A percentile compares a stretch with the other conserved stretches of the same genome.
Evolutionary conservation across 495 filamentous ascomycete genomes (phyloP).

Genomic region (Cairneyella variabilis): DNA sequence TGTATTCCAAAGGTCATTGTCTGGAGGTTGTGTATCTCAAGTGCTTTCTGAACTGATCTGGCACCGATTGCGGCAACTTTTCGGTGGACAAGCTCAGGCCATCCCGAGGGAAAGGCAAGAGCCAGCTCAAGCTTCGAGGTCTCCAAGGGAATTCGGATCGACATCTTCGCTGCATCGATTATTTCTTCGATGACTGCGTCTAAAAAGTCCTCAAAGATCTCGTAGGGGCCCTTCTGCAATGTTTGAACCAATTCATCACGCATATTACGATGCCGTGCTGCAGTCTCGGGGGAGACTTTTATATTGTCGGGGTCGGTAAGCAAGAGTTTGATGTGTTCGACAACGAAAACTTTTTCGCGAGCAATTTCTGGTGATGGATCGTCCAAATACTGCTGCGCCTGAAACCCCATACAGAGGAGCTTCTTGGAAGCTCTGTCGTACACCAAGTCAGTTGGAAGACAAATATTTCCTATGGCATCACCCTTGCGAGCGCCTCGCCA

Average conservation of each 20-base stretch:
- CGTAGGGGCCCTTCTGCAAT: neutral
- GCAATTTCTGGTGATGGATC: neutral
- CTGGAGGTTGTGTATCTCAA: neutral
- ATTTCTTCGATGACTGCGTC: neutral
- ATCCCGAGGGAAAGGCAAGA: conserved; percentile 9
- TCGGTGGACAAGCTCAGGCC: conserved; percentile 6
- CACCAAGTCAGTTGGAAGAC: conserved; percentile 5
- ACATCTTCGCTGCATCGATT: neutral
- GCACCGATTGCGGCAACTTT: conserved; percentile 3
- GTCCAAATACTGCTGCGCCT: conserved; percentile 10
- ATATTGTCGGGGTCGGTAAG: neutral
- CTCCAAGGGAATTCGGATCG: neutral
- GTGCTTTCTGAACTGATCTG: conserved; percentile 2
- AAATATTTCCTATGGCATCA: conserved; percentile 5
- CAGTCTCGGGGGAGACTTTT: neutral
- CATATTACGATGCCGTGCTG: neutral
- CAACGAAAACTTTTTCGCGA: conserved; percentile 2
- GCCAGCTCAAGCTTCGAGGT: conserved; percentile 1
- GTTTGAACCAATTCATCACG: neutral
- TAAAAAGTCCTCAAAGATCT: conserved; percentile 11
- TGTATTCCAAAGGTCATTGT: conserved; percentile 4
- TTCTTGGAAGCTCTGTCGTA: neutral
- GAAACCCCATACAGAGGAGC: conserved; percentile 9
- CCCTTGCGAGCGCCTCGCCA: conserved; percentile 1
- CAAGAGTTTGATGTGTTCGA: conserved; percentile 10